Base-by-base conservation (phyloP, 2,329 filamentous ascomycete genomes). In the Fusarium sp. region DNA sequence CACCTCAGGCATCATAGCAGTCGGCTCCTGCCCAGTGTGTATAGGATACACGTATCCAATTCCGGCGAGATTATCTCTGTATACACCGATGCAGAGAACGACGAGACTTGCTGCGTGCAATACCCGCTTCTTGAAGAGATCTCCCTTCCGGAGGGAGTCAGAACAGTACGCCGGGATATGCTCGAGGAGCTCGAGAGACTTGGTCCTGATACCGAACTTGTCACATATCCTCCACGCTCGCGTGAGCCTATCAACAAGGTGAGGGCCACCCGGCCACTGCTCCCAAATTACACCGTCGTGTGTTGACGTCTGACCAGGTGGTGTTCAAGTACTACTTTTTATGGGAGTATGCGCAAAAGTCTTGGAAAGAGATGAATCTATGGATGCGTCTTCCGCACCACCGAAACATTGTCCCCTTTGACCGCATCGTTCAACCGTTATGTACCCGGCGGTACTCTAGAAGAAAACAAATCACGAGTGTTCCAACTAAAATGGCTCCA, bases 401-500 rank as follows among this genome's bases (percentile, higher is more conserved):
- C 59, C 79, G 79, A 33, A 81, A 84, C 37, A 80, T 84, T 6
- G 76, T 83, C 2, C 75, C 77, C 0, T 80, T 84, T 38, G 81
- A 83, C 65, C 47, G 66, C 1, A 66, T 84, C 4, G 80, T 84
- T 9, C 4, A 80, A 22, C 12, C 1, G 8, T 10, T 83, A 80
- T 52, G 68, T 84, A 0, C 68, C 79, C 35, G 81, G 82, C 7
- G 78, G 80, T 6, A 82, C 66, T 22, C 60, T 84, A 3, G 71
- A 79, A 1, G 63, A 80, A 2, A 82, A 78, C 62, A 75, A 66
- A 62, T 74, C 73, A 6, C 76, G 80, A 1, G 54, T 72, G 0
- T 85, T 85, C 43, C 81, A 80, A 68, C 72, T 85, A 1, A 67
- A 79, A 54, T 84, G 81, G 79, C 73, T 84, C 0, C 60, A 74